Evolutionary conservation across 345 rosid species (phyloP).

Genomic region (Angophora floribunda): DNA sequence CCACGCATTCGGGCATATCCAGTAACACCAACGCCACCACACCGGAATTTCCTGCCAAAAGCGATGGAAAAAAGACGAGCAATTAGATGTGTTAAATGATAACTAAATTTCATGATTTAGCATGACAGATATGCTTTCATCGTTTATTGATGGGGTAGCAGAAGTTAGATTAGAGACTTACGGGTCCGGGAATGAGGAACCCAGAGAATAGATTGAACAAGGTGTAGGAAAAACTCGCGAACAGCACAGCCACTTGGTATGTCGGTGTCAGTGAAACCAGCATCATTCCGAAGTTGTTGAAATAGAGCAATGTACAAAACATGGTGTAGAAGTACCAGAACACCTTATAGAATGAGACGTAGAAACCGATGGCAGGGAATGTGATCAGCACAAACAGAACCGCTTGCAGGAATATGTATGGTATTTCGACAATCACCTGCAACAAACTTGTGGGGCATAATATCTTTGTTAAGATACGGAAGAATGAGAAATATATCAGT

Average conservation of each 20-base stretch:
- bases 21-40: conserved; percentile 11
- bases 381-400: conserved; percentile 18
- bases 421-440: conserved; percentile 34
- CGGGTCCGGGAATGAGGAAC: conserved; percentile 37
- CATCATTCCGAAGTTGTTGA: conserved; percentile 39
- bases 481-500: not conserved
- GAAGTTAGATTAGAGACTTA: not conserved
- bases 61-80: not conserved
- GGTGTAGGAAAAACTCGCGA: conserved; percentile 14
- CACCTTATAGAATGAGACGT: conserved; percentile 23
- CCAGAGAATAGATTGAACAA: conserved; percentile 27
- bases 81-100: not conserved
- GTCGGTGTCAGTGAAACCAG: conserved; percentile 31
- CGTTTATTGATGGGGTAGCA: not conserved
- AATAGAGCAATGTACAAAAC: conserved; percentile 28
- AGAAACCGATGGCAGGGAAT: conserved; percentile 22
- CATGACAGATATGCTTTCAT: not conserved
- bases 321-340: conserved; percentile 34
- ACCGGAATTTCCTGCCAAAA: conserved; percentile 1
- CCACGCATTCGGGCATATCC: conserved; percentile 4
- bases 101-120: not conserved
- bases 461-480: not conserved
- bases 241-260: conserved; percentile 18
- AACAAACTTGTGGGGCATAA: not conserved
- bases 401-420: conserved; percentile 28